A percentile compares a stretch with the other conserved stretches of the same genome.
These are phyloP conservation scores for Trapa incisa DNA, from an alignment of 345 rosid species.

Conservation along the genomic window DNA sequence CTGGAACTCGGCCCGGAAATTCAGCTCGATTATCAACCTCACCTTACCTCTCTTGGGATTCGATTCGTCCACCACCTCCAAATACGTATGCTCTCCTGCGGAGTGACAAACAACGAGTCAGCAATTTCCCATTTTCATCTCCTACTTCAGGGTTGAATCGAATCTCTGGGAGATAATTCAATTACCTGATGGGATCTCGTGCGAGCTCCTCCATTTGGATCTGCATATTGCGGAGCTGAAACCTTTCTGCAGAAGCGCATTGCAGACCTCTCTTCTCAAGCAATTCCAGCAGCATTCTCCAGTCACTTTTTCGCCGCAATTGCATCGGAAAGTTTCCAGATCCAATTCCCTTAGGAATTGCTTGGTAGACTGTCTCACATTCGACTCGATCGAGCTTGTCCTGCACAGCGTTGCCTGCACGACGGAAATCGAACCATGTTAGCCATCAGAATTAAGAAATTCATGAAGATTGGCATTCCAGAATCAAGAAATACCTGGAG, in stretches of 20 bases:
- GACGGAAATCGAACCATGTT: neutral
- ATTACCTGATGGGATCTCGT: constrained; percentile 59
- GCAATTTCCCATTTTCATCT: neutral
- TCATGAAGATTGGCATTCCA: neutral
- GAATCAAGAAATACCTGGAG: constrained; percentile 39
- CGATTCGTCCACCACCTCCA: constrained; percentile 2
- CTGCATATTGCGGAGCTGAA: constrained; percentile 49
- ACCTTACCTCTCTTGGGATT: neutral
- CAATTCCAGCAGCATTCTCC: constrained; percentile 51
- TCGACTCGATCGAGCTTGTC: constrained; percentile 52
- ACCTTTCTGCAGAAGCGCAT: constrained; percentile 43
- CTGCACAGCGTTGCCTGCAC: constrained; percentile 53
- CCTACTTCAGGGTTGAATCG: too few species aligned
- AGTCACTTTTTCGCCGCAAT: constrained; percentile 28
- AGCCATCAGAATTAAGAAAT: neutral
- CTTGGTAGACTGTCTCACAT: constrained; percentile 49
- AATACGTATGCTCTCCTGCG: constrained; percentile 2
- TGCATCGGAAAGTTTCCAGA: constrained; percentile 23
- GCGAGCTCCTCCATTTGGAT: constrained; percentile 72
- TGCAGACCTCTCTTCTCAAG: constrained; percentile 34
- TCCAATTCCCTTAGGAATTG: constrained; percentile 34
- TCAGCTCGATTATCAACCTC: constrained; percentile 53
- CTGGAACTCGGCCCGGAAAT: constrained; percentile 70
- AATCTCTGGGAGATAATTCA: neutral
- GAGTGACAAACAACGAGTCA: neutral